Evolutionary conservation across 2,329 filamentous ascomycete genomes (phyloP).

Genomic region (Pseudocercospora fuligena): DNA sequence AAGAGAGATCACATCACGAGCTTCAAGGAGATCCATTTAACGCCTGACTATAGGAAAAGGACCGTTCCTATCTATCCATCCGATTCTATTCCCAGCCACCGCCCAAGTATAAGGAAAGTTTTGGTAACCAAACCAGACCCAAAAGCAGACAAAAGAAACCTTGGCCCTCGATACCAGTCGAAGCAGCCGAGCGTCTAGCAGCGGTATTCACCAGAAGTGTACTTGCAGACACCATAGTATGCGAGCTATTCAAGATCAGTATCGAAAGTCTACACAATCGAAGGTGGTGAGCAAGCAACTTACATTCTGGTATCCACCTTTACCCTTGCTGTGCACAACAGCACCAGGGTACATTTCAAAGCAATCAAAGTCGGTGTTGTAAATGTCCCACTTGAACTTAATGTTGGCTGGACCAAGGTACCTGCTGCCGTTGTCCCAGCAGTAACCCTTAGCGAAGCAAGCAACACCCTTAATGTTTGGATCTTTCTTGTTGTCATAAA

Average conservation of each 20-base stretch:
- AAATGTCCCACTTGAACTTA: slow-evolving; percentile 11
- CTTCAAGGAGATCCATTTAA: not conserved
- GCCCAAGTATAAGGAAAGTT: not conserved
- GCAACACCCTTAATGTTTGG: not conserved
- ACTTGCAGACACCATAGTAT: not conserved
- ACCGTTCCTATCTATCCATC: not conserved
- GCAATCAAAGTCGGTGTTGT: slow-evolving; percentile 5
- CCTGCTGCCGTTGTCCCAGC: not conserved
- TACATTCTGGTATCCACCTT: slow-evolving; percentile 11
- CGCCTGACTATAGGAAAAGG: not conserved
- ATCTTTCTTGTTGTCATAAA: not conserved
- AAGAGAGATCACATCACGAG: not conserved
- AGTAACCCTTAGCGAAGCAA: not conserved
- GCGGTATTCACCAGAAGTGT: not conserved
- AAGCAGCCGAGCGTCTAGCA: not conserved
- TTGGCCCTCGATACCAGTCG: not conserved
- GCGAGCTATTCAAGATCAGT: not conserved
- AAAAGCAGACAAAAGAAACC: not conserved
- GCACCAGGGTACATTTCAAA: slow-evolving; percentile 10
- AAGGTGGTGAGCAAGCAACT: not conserved
- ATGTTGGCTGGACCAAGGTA: slow-evolving; percentile 7
- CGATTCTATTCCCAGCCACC: not conserved
- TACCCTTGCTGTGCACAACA: not conserved
- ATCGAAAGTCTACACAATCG: not conserved
- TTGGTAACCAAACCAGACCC: not conserved